A percentile compares a stretch with the other conserved stretches of the same genome.
phyloP scores from a whole-genome alignment of 768 basidiomycete species.

The Multifurca ochricompacta region DNA sequence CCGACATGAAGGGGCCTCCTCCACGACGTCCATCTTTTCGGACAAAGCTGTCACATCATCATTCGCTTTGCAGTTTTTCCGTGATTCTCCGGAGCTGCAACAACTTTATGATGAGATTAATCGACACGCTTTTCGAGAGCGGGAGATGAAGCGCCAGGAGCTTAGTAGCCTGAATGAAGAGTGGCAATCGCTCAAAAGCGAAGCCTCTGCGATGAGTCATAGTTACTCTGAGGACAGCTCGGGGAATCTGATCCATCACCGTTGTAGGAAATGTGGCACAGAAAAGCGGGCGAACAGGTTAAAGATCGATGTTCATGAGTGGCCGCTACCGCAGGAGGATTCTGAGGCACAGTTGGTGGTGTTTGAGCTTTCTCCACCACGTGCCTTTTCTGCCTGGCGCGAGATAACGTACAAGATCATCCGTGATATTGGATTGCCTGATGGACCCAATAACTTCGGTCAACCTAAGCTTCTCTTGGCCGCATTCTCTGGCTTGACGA shows the following conservation, averaged over 20 bases:
- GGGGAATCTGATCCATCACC: neutral
- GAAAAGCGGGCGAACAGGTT: neutral
- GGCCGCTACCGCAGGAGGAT: neutral
- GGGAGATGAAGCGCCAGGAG: neutral
- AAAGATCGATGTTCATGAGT: constrained; percentile 5
- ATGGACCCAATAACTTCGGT: neutral
- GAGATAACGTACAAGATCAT: constrained; percentile 5
- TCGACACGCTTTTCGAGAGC: neutral
- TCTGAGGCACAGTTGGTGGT: neutral
- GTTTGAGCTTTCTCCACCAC: constrained; percentile 8
- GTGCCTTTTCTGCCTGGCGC: constrained; percentile 14
- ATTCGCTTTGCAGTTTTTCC: constrained; percentile 8
- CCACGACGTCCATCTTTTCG: constrained; percentile 1
- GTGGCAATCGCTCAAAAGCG: neutral
- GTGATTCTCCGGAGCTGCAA: neutral
- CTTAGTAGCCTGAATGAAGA: neutral
- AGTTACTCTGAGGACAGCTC: too few species aligned
- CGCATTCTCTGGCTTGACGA: constrained; percentile 1
- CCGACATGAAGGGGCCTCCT: neutral
- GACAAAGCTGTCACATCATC: neutral
- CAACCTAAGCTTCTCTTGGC: neutral
- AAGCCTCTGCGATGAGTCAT: too few species aligned
- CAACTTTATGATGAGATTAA: neutral
- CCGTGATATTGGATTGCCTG: neutral
- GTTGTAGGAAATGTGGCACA: constrained; percentile 4